Evolutionary conservation across 805 yeast genomes (phyloP).

Genomic region (Komagataella pastoris): DNA sequence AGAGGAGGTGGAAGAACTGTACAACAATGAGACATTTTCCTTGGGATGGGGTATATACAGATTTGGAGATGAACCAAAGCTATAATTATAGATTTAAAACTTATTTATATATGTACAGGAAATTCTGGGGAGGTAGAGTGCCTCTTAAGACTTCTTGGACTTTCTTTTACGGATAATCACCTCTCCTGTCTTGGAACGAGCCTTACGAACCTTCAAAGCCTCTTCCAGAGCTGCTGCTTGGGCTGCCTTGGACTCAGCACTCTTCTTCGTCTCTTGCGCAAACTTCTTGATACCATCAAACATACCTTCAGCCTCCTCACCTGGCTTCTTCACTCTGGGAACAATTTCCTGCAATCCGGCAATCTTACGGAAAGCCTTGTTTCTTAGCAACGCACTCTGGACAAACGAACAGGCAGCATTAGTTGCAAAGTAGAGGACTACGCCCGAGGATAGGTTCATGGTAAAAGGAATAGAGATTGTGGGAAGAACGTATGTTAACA

Average conservation of each 20-base stretch:
- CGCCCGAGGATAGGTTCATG: constrained; percentile 74
- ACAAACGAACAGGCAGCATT: constrained; percentile 63
- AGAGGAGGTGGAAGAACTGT: constrained; percentile 29
- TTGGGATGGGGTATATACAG: constrained; percentile 65
- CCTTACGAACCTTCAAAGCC: constrained; percentile 8
- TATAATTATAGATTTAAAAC: constrained; percentile 1
- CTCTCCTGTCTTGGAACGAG: not conserved
- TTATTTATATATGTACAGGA: not conserved
- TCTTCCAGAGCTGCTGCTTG: constrained; percentile 12
- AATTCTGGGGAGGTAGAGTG: not conserved
- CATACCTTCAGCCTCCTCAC: constrained; percentile 11
- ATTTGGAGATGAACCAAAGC: constrained; percentile 12
- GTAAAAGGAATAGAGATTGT: constrained; percentile 80
- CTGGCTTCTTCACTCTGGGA: constrained; percentile 6
- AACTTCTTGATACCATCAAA: constrained; percentile 16
- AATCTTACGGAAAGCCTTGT: constrained; percentile 43
- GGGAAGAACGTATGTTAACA: constrained; percentile 36
- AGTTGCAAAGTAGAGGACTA: constrained; percentile 73
- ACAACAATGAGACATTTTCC: constrained; percentile 27
- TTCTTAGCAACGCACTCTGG: constrained; percentile 59
- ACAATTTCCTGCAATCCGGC: constrained; percentile 31
- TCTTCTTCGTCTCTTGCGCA: constrained; percentile 18
- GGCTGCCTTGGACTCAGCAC: constrained; percentile 11
- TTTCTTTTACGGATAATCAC: not conserved
- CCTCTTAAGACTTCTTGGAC: not conserved